Conservation (phyloP, 805 yeast species). For the Metschnikowia dekortorum region DNA sequence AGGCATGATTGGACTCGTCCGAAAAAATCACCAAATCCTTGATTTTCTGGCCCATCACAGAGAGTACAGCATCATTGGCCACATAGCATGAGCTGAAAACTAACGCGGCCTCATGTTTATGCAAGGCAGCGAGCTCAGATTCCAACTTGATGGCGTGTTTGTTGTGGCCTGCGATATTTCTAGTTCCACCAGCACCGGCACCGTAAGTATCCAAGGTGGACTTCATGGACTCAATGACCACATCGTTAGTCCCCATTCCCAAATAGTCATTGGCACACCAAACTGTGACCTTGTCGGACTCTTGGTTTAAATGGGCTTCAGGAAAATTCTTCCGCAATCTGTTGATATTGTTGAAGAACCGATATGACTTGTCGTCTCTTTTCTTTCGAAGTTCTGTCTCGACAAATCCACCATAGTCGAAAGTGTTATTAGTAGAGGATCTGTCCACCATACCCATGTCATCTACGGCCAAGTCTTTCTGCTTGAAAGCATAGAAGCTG, state of each 20-base stretch:
- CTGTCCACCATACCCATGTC: slow-evolving; percentile 20
- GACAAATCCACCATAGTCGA: slow-evolving; percentile 71
- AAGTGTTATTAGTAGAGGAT: slow-evolving; percentile 47
- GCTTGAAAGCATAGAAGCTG: slow-evolving; percentile 31
- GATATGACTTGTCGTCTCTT: slow-evolving; percentile 84
- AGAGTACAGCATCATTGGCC: slow-evolving; percentile 92
- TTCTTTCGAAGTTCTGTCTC: slow-evolving; percentile 65
- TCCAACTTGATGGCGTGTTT: slow-evolving; percentile 84
- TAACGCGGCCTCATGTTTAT: slow-evolving; percentile 90
- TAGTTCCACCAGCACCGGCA: slow-evolving; percentile 98
- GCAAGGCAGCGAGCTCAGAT: slow-evolving; percentile 81
- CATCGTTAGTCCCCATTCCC: slow-evolving; percentile 84
- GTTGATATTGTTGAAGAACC: slow-evolving; percentile 95
- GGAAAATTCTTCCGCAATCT: slow-evolving; percentile 94
- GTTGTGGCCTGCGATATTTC: slow-evolving; percentile 98
- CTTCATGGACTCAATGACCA: slow-evolving; percentile 73
- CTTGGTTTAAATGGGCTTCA: slow-evolving; percentile 73
- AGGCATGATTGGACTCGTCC: slow-evolving; percentile 93
- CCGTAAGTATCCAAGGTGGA: slow-evolving; percentile 83
- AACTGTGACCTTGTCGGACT: slow-evolving; percentile 85
- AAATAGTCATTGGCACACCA: slow-evolving; percentile 99
- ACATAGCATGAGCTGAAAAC: slow-evolving; percentile 95
- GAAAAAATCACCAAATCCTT: slow-evolving; percentile 88
- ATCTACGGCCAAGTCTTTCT: slow-evolving; percentile 22
- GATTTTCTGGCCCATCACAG: slow-evolving; percentile 85